Conservation (phyloP, 2,329 filamentous ascomycete species). For the Neoascochyta sp. region DNA sequence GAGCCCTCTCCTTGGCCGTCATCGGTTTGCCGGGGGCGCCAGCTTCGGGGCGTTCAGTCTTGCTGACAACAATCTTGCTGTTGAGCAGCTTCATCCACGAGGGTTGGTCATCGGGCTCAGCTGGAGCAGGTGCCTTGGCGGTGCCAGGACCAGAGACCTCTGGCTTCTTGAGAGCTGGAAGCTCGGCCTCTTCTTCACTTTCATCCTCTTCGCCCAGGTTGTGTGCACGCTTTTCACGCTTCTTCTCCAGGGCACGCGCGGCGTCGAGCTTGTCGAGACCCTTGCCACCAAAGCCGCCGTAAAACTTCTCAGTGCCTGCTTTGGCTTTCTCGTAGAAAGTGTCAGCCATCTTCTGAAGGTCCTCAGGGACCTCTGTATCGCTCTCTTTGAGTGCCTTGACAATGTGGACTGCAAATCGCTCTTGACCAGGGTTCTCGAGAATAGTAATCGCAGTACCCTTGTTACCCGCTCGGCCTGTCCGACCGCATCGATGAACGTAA, state of each 20-base stretch:
- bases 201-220: slow-evolving; percentile 87
- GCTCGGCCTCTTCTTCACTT: slow-evolving; percentile 69
- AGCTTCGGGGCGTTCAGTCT: slow-evolving; percentile 56
- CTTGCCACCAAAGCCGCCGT: slow-evolving; percentile 87
- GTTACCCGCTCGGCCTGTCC: slow-evolving; percentile 91
- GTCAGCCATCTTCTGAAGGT: slow-evolving; percentile 57
- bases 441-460: slow-evolving; percentile 94
- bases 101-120: slow-evolving; percentile 22
- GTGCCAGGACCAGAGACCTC: slow-evolving; percentile 31
- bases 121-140: slow-evolving; percentile 27
- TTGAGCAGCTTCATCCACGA: slow-evolving; percentile 47
- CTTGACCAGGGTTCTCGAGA: slow-evolving; percentile 85
- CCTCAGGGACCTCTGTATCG: slow-evolving; percentile 74
- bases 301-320: slow-evolving; percentile 81
- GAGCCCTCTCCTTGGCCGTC: slow-evolving; percentile 68
- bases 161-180: slow-evolving; percentile 58
- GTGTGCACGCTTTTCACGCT: slow-evolving; percentile 70
- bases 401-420: slow-evolving; percentile 83
- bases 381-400: slow-evolving; percentile 91
- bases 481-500: slow-evolving; percentile 90
- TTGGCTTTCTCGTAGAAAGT: slow-evolving; percentile 87
- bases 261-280: slow-evolving; percentile 88
- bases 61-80: slow-evolving; percentile 69
- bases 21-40: slow-evolving; percentile 56
- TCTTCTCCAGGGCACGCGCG: slow-evolving; percentile 80